These are phyloP conservation scores for Canavalia gladiata DNA, from an alignment of 306 rosid species.

Conservation along the genomic window DNA sequence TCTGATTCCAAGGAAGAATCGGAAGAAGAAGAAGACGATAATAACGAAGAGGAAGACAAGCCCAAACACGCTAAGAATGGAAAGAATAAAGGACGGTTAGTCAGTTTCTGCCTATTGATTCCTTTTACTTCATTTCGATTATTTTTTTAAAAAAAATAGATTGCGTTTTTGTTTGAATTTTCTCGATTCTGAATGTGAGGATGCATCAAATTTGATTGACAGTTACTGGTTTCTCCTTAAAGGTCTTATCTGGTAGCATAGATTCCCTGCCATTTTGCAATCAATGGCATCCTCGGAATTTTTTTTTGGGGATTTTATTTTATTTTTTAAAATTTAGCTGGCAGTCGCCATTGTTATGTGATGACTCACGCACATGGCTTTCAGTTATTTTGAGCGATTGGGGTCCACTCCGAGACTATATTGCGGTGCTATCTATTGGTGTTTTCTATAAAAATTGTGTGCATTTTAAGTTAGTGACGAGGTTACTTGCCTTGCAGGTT, in stretches of 20 bases:
- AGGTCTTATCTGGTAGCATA: conserved; percentile 16
- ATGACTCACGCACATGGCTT: conserved; percentile 45
- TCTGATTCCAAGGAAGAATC: conserved; percentile 48
- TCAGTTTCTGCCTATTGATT: conserved; percentile 10
- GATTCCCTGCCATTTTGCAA: conserved; percentile 41
- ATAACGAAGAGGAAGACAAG: conserved; percentile 41
- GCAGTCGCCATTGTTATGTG: conserved; percentile 31
- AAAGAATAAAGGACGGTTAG: conserved; percentile 69
- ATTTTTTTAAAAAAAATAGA: neutral
- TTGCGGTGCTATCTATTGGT: conserved; percentile 27
- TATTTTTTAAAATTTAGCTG: conserved; percentile 14
- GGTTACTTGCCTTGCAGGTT: conserved; percentile 61
- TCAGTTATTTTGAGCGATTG: conserved; percentile 38
- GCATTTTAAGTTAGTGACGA: conserved; percentile 57
- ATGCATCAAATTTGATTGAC: conserved; percentile 24
- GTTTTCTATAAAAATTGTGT: conserved; percentile 43
- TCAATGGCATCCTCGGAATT: conserved; percentile 37
- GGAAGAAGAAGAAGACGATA: conserved; percentile 40
- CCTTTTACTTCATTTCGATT: neutral
- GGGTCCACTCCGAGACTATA: conserved; percentile 44
- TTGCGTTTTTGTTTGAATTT: conserved; percentile 25
- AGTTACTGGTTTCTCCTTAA: conserved; percentile 24
- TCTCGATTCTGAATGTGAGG: conserved; percentile 24
- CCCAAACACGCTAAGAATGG: conserved; percentile 44
- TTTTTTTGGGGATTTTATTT: neutral